These are phyloP conservation scores for Lojkania enalia DNA, from an alignment of 2,329 filamentous ascomycete genomes.

Conservation along the genomic window DNA sequence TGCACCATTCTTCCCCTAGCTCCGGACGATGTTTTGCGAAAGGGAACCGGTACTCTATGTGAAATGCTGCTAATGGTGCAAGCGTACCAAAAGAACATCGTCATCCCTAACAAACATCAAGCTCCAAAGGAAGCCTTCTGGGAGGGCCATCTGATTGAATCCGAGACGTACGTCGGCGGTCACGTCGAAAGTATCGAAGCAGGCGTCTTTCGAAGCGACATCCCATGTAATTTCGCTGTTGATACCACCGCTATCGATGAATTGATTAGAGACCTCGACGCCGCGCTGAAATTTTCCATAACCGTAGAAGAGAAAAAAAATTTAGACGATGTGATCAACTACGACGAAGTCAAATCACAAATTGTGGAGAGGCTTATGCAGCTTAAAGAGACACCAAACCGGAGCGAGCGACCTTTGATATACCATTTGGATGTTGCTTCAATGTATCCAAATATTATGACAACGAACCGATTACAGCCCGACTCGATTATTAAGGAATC, in stretches of 20 bases:
- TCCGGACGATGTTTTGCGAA: constrained; percentile 88
- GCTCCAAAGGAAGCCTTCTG: constrained; percentile 91
- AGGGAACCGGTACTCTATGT: constrained; percentile 97
- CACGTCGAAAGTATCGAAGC: constrained; percentile 99
- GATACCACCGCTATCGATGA: constrained; percentile 89
- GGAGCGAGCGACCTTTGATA: constrained; percentile 84
- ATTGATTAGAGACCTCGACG: constrained; percentile 81
- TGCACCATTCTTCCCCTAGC: constrained; percentile 95
- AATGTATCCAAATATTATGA: constrained; percentile 99
- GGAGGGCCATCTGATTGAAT: constrained; percentile 94
- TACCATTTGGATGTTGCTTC: constrained; percentile 98
- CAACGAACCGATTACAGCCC: constrained; percentile 93
- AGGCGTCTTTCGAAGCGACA: constrained; percentile 93
- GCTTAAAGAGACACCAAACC: constrained; percentile 80
- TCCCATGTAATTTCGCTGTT: constrained; percentile 91
- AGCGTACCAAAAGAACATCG: constrained; percentile 87
- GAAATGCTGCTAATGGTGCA: constrained; percentile 99
- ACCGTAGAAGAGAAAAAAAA: constrained; percentile 58
- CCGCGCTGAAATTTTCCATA: constrained; percentile 80
- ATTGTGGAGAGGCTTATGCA: constrained; percentile 72
- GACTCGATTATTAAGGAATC: constrained; percentile 99
- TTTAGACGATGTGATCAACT: constrained; percentile 55
- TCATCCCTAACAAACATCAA: constrained; percentile 94
- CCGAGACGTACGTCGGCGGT: constrained; percentile 96
- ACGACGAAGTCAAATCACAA: constrained; percentile 71